Conservation (phyloP, 768 basidiomycete species). For the Amanita rubescens region DNA sequence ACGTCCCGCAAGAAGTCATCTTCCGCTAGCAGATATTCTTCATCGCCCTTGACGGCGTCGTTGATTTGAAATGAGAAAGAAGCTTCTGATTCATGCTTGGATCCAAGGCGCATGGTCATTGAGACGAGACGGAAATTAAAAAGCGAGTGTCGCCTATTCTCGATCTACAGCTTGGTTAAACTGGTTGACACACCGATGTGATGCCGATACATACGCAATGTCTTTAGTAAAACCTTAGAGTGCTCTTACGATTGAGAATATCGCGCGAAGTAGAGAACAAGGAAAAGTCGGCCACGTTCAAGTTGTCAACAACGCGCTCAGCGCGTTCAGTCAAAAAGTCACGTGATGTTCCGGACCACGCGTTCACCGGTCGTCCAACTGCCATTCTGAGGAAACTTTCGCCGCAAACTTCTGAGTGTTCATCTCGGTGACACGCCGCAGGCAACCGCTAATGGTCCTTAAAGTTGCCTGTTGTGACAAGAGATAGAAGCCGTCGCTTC, state of each 20-base stretch:
- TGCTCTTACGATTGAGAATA: background rate
- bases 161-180: conserved; percentile 7
- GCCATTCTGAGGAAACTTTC: too few species aligned
- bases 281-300: background rate
- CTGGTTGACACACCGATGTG: conserved; percentile 7
- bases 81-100: conserved; percentile 28
- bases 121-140: conserved; percentile 9
- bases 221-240: background rate
- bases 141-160: conserved; percentile 5
- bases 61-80: conserved; percentile 55
- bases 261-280: background rate
- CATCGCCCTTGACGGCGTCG: conserved; percentile 32
- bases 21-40: conserved; percentile 42
- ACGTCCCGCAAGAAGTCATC: conserved; percentile 38
- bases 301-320: conserved; percentile 2
- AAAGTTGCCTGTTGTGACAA: too few species aligned
- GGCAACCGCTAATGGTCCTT: background rate
- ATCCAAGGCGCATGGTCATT: conserved; percentile 6
- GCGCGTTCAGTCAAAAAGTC: background rate
- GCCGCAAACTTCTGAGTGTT: too few species aligned
- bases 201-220: conserved; percentile 9
- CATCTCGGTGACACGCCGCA: background rate
- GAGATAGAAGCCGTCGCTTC: too few species aligned
- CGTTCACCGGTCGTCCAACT: background rate
- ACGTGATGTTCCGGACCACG: background rate